Base-by-base conservation (phyloP, 352 stramenopile species). In the Poterioochromonas sp. region DNA sequence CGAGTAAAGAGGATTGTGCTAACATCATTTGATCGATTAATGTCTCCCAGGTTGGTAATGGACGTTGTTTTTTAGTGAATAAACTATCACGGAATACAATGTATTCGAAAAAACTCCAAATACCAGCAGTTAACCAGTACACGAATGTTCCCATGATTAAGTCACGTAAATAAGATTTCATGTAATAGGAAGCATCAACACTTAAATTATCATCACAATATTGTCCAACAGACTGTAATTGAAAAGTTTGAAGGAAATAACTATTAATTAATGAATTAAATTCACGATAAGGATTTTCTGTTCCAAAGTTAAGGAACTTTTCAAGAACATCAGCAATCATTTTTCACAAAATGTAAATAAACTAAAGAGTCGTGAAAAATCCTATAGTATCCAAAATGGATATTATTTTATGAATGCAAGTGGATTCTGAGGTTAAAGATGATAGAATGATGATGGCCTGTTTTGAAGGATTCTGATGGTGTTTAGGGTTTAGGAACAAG, bases 1-100 rank as follows among this genome's bases (percentile, higher is more conserved):
- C 43, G 58, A 88, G 85, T 47, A 91, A 76, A 54, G 78, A 84
- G n/a, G 78, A 65, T 81, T 90, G 85, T 18, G 87, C 85, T 18
- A 92, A 74, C 49, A 82, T 79, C 35, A 92, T 89, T 81, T 91
- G 87, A 79, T 89, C 76, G 81, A 80, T 79, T 43, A 91, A 90
- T 20, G 79, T 88, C 41, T 80, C 84, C 43, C 12, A 73, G 5
- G 79, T 81, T 32, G 87, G 87, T 74, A 82, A 64, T 68, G 20
- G 32, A 35, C 54, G 32, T 8, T 35, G 15, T n/a, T 69, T 79
- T 11, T 39, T 15, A 20, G 32, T 71, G 74, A 77, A 79, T 12
- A 69, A 37, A 20, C 43, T 15, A 29, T 80, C 32, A 41, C 74
- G 29, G n/a, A 79, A 40, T 22, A 80, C 34, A 20, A 0, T 34